phyloP scores from a whole-genome alignment of 2,329 filamentous ascomycete genomes.

The Xylariomycetidae sp. region DNA sequence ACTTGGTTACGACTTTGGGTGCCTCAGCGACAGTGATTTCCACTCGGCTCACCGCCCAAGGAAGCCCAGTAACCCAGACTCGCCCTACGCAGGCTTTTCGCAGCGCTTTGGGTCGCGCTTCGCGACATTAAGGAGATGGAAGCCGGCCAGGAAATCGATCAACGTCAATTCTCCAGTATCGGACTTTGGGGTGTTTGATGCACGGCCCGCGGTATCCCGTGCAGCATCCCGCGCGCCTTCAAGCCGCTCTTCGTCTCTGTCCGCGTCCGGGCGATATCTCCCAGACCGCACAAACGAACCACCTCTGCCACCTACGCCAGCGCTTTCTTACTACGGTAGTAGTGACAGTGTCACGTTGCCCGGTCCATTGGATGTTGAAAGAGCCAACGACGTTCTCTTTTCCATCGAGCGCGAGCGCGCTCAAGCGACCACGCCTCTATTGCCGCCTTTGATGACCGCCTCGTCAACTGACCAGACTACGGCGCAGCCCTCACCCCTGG shows the following conservation, averaged over 20 bases:
- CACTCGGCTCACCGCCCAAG: conserved; percentile 35
- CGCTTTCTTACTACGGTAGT: conserved; percentile 57
- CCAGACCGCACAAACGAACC: conserved; percentile 43
- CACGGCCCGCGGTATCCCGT: conserved; percentile 48
- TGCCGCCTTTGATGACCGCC: conserved; percentile 72
- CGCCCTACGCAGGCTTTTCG: conserved; percentile 54
- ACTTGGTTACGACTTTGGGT: conserved; percentile 61
- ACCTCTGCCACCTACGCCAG: conserved; percentile 54
- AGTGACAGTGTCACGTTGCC: conserved; percentile 46
- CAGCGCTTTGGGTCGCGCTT: conserved; percentile 60
- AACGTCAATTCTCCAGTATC: conserved; percentile 59
- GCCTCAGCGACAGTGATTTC: conserved; percentile 59
- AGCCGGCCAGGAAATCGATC: conserved; percentile 38
- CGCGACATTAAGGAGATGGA: conserved; percentile 46
- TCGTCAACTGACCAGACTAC: conserved; percentile 44
- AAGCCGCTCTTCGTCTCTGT: conserved; percentile 73
- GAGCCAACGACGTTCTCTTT: conserved; percentile 41
- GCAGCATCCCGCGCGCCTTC: conserved; percentile 56
- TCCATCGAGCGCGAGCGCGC: conserved; percentile 52
- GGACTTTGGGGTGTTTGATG: conserved; percentile 70
- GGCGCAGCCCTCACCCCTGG: conserved; percentile 67
- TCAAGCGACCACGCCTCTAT: conserved; percentile 72
- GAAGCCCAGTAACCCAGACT: too few species aligned
- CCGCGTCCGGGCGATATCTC: conserved; percentile 47
- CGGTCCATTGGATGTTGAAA: conserved; percentile 45